Evolutionary conservation across 2,329 filamentous ascomycete species (phyloP).

Genomic region (Pseudopyricularia javanii): DNA sequence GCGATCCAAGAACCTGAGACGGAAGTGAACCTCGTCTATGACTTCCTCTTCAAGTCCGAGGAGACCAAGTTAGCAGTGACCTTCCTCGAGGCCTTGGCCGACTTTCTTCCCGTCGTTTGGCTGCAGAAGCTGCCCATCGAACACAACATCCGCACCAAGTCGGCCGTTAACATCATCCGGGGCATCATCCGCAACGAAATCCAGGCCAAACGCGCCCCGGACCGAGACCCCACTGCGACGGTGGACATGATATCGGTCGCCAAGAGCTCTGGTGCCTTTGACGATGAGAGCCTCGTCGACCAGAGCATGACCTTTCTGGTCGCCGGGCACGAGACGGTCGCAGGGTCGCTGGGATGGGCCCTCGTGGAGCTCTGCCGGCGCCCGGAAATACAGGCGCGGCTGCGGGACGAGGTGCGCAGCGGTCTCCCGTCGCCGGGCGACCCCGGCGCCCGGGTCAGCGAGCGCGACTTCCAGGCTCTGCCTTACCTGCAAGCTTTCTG

Average conservation of each 20-base stretch:
- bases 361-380: conserved; percentile 47
- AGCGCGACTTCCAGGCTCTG: conserved; percentile 45
- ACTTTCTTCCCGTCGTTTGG: conserved; percentile 32
- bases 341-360: conserved; percentile 50
- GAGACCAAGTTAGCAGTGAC: conserved; percentile 26
- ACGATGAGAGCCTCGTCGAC: conserved; percentile 2
- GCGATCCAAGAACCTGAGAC: conserved; percentile 22
- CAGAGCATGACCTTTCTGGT: conserved; percentile 39
- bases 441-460: conserved; percentile 23
- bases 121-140: conserved; percentile 20
- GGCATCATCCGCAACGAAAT: conserved; percentile 32
- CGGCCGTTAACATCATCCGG: conserved; percentile 14
- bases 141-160: conserved; percentile 15
- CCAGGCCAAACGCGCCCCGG: conserved; percentile 25
- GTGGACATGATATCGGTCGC: background rate
- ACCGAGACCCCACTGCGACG: conserved; percentile 3
- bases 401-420: conserved; percentile 47
- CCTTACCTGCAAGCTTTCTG: conserved; percentile 59
- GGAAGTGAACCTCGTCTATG: conserved; percentile 22
- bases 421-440: conserved; percentile 23
- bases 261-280: background rate
- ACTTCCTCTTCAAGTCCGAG: conserved; percentile 12
- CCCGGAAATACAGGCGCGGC: conserved; percentile 39
- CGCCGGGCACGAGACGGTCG: conserved; percentile 53
- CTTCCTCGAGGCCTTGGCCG: conserved; percentile 29